These are phyloP conservation scores for Dactylellina leptospora DNA, from an alignment of 2,329 filamentous ascomycete genomes.

Conservation along the genomic window DNA sequence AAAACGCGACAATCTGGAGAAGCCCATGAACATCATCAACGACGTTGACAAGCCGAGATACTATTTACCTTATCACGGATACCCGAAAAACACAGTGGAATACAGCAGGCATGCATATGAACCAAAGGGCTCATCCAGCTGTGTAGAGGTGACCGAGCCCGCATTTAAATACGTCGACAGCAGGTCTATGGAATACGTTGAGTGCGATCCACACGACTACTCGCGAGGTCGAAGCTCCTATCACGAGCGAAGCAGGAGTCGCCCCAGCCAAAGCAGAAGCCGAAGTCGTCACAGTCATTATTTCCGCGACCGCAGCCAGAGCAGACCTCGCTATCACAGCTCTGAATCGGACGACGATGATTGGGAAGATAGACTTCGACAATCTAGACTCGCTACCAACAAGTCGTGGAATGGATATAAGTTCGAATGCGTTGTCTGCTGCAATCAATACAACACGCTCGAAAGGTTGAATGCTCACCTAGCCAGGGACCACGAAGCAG, in stretches of 20 bases:
- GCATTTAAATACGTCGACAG: conserved; percentile 48
- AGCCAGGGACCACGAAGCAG: conserved; percentile 31
- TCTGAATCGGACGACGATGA: conserved; percentile 40
- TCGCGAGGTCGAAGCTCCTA: conserved; percentile 16
- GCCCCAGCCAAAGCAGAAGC: conserved; percentile 26
- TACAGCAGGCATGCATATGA: conserved; percentile 39
- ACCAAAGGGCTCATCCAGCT: conserved; percentile 19
- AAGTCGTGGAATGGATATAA: conserved; percentile 47
- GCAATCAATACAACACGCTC: conserved; percentile 34
- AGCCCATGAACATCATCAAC: conserved; percentile 45
- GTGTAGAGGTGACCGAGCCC: conserved; percentile 35
- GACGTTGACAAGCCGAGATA: conserved; percentile 40
- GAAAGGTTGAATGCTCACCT: conserved; percentile 47
- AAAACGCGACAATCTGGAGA: conserved; percentile 44
- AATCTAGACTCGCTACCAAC: conserved; percentile 43
- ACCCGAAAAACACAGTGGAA: conserved; percentile 45
- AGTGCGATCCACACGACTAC: conserved; percentile 27
- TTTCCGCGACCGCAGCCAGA: conserved; percentile 41
- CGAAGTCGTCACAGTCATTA: conserved; percentile 38
- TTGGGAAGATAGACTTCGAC: conserved; percentile 45
- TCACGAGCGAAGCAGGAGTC: conserved; percentile 17
- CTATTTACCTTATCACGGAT: conserved; percentile 48
- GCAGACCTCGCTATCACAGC: conserved; percentile 25
- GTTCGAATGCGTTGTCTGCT: conserved; percentile 51
- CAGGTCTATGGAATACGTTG: conserved; percentile 45